Base-by-base conservation (phyloP, 164 flowering plant genomes). In the Akebia trifoliata region DNA sequence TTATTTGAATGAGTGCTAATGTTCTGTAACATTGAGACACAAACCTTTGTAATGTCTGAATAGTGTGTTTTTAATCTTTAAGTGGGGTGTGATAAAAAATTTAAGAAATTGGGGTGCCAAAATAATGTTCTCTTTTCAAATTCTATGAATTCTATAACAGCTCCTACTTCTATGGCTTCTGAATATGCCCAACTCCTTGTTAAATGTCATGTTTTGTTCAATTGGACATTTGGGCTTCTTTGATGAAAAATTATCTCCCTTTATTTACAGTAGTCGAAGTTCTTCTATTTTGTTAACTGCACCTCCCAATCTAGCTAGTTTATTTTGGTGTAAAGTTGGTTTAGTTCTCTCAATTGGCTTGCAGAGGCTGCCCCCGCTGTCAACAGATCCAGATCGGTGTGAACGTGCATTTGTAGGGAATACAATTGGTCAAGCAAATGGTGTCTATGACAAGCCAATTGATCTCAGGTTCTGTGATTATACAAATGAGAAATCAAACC, bases 401-500 rank as follows among this genome's bases (percentile, higher is more conserved):
- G 87, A 90, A 70, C 78, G 75, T 35, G 97, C 97, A 28, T 93
- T 77, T 76, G 86, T 86, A 59, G 99, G 99, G 3, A 93, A 93
- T 72, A 93, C 99, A 15, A 90, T 93, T 17, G 99, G 99, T 55
- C 97, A 90, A 68, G 97, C 99, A 43, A 93, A 93, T 80, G 99
- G 99, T 28, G 97, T 93, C 17, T 93, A 93, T 71, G 99, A 93
- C 71, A 90, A 76, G 57, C 75, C 92, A 55, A 76, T 93, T 56
- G 99, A 93, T 74, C 97, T 93, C 46, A 83, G 99, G 34, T 87
- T 87, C 69, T 90, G 99, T 61, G 94, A 93, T 56, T 93, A 68
- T 65, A 78, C 94, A 28, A 93, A 90, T 68, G 99, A 93, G 1
- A 85, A 93, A 57, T 68, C 84, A 56, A 85, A 93, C 63, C 78